Conservation (phyloP, 78 protist genomes). For the Dictyostelium discoideum region DNA sequence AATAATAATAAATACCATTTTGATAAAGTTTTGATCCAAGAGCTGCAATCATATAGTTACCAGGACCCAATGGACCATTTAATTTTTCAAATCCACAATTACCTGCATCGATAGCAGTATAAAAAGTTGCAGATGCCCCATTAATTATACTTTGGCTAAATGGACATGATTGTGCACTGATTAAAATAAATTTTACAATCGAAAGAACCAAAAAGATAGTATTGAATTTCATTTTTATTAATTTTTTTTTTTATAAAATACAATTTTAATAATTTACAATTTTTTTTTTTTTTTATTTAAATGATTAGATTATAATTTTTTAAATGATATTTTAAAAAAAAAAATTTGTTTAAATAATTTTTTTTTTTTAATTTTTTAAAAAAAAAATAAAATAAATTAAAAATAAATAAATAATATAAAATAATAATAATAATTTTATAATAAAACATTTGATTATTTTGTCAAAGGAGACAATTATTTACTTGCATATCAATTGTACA, state of each 20-base stretch:
- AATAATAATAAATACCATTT: not conserved
- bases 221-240: not conserved
- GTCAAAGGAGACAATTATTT: not conserved
- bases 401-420: too few relatives aligned
- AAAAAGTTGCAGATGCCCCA: not conserved
- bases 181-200: not conserved
- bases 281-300: too few relatives aligned
- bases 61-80: not conserved
- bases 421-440: too few relatives aligned
- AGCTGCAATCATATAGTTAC: not conserved
- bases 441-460: not conserved
- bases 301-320: too few relatives aligned
- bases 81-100: slow-evolving; percentile 8
- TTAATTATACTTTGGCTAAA: not conserved
- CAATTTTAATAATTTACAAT: not conserved
- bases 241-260: not conserved
- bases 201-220: not conserved
- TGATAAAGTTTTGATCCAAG: not conserved
- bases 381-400: too few relatives aligned
- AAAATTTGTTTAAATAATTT: too few relatives aligned
- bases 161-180: not conserved
- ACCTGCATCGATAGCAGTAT: not conserved
- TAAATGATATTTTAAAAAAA: too few relatives aligned
- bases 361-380: too few relatives aligned
- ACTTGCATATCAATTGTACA: not conserved